Percentiles rank a stretch among this genome's conserved stretches.
These are phyloP conservation scores for Stachybotrys chartarum DNA, from an alignment of 2,329 filamentous ascomycete genomes.

Conservation along the genomic window DNA sequence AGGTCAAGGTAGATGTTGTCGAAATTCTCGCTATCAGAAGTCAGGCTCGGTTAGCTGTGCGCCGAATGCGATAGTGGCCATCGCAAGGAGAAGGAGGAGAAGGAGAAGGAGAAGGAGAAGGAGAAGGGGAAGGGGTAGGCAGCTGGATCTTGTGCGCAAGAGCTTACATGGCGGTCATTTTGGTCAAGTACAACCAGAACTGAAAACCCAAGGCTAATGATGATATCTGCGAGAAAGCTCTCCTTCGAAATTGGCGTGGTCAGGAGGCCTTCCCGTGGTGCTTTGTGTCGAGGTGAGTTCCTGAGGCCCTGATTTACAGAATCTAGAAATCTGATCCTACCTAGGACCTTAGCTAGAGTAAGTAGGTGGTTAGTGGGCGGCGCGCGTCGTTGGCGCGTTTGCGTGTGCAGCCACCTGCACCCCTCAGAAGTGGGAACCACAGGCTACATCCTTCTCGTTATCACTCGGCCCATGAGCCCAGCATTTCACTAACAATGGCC, in stretches of 20 bases:
- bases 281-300: background rate
- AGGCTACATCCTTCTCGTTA: no score
- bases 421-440: no score
- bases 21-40: constrained; percentile 67
- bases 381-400: no score
- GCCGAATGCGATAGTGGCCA: constrained; percentile 4
- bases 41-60: background rate
- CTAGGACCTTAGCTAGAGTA: background rate
- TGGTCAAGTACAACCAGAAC: constrained; percentile 2
- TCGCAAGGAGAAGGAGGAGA: background rate
- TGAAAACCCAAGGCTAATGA: background rate
- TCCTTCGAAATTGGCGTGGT: background rate
- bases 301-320: background rate
- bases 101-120: background rate
- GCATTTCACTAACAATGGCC: no score
- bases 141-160: background rate
- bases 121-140: background rate
- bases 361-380: background rate
- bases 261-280: background rate
- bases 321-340: no score
- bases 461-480: no score
- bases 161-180: constrained; percentile 32
- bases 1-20: constrained; percentile 96
- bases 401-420: no score
- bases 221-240: background rate